Evolutionary conservation across 352 stramenopile genomes (phyloP).

Genomic region (Globisporangium barbulae): DNA sequence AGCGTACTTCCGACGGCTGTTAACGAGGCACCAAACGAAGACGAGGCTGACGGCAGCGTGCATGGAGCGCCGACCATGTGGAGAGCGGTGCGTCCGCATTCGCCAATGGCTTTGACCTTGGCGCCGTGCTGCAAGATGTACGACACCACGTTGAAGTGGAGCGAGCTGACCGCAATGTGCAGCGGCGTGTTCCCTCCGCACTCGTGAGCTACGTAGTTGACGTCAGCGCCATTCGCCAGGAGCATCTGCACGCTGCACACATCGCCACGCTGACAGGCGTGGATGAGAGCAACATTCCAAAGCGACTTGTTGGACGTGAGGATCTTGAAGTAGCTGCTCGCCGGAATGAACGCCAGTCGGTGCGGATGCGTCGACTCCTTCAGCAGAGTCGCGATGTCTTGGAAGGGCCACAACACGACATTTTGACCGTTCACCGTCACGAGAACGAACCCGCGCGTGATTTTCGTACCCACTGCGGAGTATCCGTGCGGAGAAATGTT

Average conservation of each 20-base stretch:
- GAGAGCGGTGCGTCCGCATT: constrained; percentile 64
- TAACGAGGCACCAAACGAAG: constrained; percentile 17
- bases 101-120: constrained; percentile 70
- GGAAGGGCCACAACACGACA: constrained; percentile 83
- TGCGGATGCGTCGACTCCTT: constrained; percentile 67
- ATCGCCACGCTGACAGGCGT: constrained; percentile 82
- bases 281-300: constrained; percentile 87
- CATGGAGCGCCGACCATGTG: constrained; percentile 79
- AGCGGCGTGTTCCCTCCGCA: constrained; percentile 76
- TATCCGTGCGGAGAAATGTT: constrained; percentile 74
- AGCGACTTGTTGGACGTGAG: constrained; percentile 83
- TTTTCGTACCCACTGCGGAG: constrained; percentile 66
- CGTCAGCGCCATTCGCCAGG: constrained; percentile 79
- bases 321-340: constrained; percentile 86
- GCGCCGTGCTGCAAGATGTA: constrained; percentile 85
- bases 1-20: constrained; percentile 21
- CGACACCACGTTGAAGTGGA: constrained; percentile 86
- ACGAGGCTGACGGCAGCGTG: constrained; percentile 46
- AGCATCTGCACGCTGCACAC: constrained; percentile 87
- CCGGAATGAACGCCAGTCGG: constrained; percentile 82
- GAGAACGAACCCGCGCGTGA: constrained; percentile 74
- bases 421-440: constrained; percentile 87
- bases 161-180: constrained; percentile 71
- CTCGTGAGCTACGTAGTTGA: constrained; percentile 86
- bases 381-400: constrained; percentile 62